phyloP scores from a whole-genome alignment of 768 basidiomycete species.

The Mycena belliarum region DNA sequence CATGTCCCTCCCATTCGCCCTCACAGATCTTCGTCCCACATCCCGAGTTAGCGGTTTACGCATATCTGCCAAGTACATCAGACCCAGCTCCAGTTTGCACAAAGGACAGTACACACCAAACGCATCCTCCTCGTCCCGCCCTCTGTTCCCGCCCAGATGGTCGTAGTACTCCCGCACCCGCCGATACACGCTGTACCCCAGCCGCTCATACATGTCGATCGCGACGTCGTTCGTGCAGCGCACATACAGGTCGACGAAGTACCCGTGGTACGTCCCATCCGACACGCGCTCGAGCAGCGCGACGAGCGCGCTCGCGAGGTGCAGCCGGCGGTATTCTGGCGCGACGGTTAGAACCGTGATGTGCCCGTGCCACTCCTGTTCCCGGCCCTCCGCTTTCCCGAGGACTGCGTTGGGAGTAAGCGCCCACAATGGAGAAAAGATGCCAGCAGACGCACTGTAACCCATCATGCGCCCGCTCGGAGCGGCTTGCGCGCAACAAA shows the following conservation, averaged over 20 bases:
- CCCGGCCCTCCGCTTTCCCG: slow-evolving; percentile 86
- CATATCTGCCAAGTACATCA: slow-evolving; percentile 54
- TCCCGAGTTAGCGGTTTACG: slow-evolving; percentile 53
- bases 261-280: slow-evolving; percentile 76
- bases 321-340: slow-evolving; percentile 87
- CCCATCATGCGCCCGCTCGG: slow-evolving; percentile 87
- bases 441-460: slow-evolving; percentile 62
- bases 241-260: slow-evolving; percentile 96
- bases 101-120: slow-evolving; percentile 57
- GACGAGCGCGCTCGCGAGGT: slow-evolving; percentile 88
- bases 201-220: slow-evolving; percentile 86
- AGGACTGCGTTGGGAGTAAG: slow-evolving; percentile 79
- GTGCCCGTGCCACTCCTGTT: slow-evolving; percentile 87
- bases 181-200: slow-evolving; percentile 93
- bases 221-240: slow-evolving; percentile 85
- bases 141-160: slow-evolving; percentile 75
- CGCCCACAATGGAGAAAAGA: background rate
- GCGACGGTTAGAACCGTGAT: slow-evolving; percentile 95
- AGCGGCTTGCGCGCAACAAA: slow-evolving; percentile 82
- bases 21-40: slow-evolving; percentile 44
- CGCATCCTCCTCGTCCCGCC: slow-evolving; percentile 84
- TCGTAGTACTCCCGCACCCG: slow-evolving; percentile 91
- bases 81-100: no score
- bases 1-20: slow-evolving; percentile 51
- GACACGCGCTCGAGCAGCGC: slow-evolving; percentile 82